A percentile compares a stretch with the other conserved stretches of the same genome.
Conservation (phyloP, 345 rosid genomes). For the Citrus unshiu region DNA sequence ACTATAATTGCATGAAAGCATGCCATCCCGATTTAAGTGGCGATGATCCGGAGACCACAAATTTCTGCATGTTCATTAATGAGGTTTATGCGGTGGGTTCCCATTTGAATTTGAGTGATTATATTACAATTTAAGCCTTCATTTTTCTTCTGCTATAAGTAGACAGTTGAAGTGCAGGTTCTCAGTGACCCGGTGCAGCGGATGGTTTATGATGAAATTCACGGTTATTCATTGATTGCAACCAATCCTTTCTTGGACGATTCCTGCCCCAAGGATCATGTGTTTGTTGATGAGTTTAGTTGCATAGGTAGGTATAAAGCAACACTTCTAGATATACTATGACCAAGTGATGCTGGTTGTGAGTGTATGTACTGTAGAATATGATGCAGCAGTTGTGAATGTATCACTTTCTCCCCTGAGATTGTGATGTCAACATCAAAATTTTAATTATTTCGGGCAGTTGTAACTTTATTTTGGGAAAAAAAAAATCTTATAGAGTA, state of each 20-base stretch:
- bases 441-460: background rate
- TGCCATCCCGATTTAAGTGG: conserved; percentile 98
- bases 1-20: conserved; percentile 93
- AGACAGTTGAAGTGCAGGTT: conserved; percentile 48
- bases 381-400: background rate
- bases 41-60: conserved; percentile 67
- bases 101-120: background rate
- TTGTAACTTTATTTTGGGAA: background rate
- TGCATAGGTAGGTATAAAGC: conserved; percentile 66
- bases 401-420: background rate
- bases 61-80: conserved; percentile 93
- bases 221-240: conserved; percentile 81
- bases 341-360: background rate
- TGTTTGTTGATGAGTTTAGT: conserved; percentile 91
- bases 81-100: conserved; percentile 77
- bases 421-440: background rate
- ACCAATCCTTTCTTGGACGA: conserved; percentile 85
- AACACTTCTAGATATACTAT: background rate
- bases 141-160: background rate
- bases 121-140: background rate
- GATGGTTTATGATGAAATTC: conserved; percentile 95
- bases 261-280: conserved; percentile 59
- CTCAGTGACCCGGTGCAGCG: conserved; percentile 96
- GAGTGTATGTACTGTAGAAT: background rate
- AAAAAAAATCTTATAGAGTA: background rate